These are phyloP conservation scores for Fusarium newnesense DNA, from an alignment of 2,329 filamentous ascomycete genomes.

Conservation along the genomic window DNA sequence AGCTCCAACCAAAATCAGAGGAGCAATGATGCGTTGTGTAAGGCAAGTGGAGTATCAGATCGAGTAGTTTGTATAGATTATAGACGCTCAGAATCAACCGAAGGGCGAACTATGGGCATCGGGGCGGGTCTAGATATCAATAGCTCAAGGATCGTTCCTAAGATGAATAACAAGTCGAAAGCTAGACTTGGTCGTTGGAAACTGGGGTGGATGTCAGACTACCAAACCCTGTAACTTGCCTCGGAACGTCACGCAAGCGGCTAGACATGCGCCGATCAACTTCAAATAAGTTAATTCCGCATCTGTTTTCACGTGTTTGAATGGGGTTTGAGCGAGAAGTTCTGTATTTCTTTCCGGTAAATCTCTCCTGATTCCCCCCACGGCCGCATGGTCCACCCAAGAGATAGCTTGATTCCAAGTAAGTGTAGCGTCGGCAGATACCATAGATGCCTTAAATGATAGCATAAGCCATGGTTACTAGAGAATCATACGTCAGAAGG, in stretches of 20 bases:
- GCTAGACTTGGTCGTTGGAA: neutral
- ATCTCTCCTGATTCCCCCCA: neutral
- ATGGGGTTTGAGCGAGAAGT: too few species aligned
- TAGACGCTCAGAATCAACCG: accelerated
- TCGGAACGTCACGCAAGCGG: neutral
- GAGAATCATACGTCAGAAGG: neutral
- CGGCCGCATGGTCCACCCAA: neutral
- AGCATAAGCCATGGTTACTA: neutral
- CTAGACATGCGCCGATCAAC: neutral
- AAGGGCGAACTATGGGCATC: neutral
- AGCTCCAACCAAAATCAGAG: neutral
- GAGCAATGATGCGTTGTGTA: neutral
- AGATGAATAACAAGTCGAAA: neutral
- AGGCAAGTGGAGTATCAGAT: neutral
- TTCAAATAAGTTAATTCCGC: accelerated
- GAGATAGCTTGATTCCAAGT: neutral
- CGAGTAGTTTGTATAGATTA: too few species aligned
- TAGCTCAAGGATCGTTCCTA: accelerated
- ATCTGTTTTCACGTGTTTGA: neutral
- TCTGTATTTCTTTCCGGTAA: neutral
- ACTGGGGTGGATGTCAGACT: neutral
- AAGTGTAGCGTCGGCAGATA: neutral
- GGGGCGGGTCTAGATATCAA: accelerated
- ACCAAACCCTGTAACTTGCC: neutral
- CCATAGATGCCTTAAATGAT: too few species aligned